These are phyloP conservation scores for Hygrocybe punicea DNA, from an alignment of 768 basidiomycete species.

Conservation along the genomic window DNA sequence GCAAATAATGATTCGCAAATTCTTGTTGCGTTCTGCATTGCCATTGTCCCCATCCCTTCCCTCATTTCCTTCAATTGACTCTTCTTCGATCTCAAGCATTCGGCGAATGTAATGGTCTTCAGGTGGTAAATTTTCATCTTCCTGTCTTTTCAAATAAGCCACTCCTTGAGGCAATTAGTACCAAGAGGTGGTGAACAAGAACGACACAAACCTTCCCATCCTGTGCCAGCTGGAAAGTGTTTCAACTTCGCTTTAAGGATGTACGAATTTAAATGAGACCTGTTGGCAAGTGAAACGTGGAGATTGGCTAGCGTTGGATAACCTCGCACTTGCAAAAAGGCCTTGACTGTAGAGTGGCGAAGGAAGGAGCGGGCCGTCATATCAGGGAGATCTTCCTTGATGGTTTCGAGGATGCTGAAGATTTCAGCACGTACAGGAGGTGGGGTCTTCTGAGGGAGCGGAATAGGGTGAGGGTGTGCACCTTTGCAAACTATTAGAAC, in stretches of 20 bases:
- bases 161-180: slow-evolving; percentile 6
- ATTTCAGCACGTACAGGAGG: slow-evolving; percentile 7
- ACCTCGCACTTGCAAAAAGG: slow-evolving; percentile 7
- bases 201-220: slow-evolving; percentile 21
- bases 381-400: slow-evolving; percentile 20
- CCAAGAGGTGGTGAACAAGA: neutral
- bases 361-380: slow-evolving; percentile 23
- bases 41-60: slow-evolving; percentile 14
- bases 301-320: slow-evolving; percentile 21
- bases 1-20: slow-evolving; percentile 22
- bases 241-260: slow-evolving; percentile 11
- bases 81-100: slow-evolving; percentile 6
- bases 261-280: slow-evolving; percentile 17
- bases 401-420: slow-evolving; percentile 6
- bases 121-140: slow-evolving; percentile 6
- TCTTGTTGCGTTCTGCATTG: neutral
- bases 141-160: slow-evolving; percentile 12
- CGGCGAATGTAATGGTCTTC: slow-evolving; percentile 20
- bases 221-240: slow-evolving; percentile 18
- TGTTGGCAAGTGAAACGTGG: slow-evolving; percentile 28
- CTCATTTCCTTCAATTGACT: slow-evolving; percentile 1
- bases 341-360: slow-evolving; percentile 16
- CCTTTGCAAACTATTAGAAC: slow-evolving; percentile 12
- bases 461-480: slow-evolving; percentile 20
- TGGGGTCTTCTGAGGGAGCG: slow-evolving; percentile 21